Percentiles rank a stretch among this genome's conserved stretches.
Evolutionary conservation across 192 early-diverging fungal genomes (phyloP).

Genomic region (Radiomyces spectabilis): DNA sequence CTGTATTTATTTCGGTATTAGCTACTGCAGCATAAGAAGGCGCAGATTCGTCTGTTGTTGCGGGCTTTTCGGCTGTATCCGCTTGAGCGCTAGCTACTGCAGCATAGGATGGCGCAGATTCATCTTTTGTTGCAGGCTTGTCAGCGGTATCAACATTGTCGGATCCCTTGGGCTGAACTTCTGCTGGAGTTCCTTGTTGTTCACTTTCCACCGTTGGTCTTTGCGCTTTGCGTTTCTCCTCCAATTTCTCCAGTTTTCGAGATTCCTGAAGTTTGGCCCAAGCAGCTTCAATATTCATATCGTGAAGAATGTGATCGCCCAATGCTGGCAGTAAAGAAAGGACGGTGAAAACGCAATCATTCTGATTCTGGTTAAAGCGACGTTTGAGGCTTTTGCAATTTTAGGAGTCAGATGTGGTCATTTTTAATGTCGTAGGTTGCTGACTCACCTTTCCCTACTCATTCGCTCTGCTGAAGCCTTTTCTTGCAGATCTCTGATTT

Average conservation of each 20-base stretch:
- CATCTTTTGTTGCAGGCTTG: background rate
- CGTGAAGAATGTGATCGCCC: constrained; percentile 66
- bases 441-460: constrained; percentile 72
- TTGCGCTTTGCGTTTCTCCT: constrained; percentile 6
- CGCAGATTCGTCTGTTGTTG: background rate
- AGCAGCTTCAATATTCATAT: constrained; percentile 73
- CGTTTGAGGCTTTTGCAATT: constrained; percentile 73
- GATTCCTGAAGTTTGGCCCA: constrained; percentile 57
- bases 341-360: constrained; percentile 86
- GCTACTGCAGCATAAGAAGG: background rate
- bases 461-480: constrained; percentile 55
- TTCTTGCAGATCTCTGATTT: constrained; percentile 68
- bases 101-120: background rate
- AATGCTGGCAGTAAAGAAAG: constrained; percentile 74
- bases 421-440: too few species aligned
- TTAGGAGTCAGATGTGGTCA: too few species aligned
- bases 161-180: too few species aligned
- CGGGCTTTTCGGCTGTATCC: background rate
- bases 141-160: too few species aligned
- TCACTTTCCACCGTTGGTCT: background rate
- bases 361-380: constrained; percentile 91
- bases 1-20: background rate
- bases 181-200: constrained; percentile 1
- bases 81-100: background rate
- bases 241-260: constrained; percentile 21